Conservation (phyloP, 2,329 filamentous ascomycete genomes). For the Incumbomyces delicatus region DNA sequence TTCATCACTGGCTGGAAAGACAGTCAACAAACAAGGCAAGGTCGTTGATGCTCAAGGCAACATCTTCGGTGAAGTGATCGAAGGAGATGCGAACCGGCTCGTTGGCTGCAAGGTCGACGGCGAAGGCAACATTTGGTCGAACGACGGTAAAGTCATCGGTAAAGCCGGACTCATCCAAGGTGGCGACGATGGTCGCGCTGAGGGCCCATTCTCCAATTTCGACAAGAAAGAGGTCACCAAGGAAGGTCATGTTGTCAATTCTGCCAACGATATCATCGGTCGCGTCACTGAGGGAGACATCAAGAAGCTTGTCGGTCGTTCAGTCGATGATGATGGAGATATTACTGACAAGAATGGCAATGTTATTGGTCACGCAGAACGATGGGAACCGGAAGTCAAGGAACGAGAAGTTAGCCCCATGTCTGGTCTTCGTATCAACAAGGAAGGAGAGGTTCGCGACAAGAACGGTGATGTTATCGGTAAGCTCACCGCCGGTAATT, state of each 20-base stretch:
- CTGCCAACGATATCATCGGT: slow-evolving; percentile 47
- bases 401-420: slow-evolving; percentile 50
- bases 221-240: slow-evolving; percentile 48
- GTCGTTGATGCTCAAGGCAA: slow-evolving; percentile 51
- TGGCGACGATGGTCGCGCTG: slow-evolving; percentile 32
- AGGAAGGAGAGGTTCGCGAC: slow-evolving; percentile 40
- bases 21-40: slow-evolving; percentile 55
- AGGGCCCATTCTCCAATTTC: slow-evolving; percentile 47
- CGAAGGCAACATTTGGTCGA: slow-evolving; percentile 55
- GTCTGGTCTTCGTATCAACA: slow-evolving; percentile 44
- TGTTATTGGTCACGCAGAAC: slow-evolving; percentile 56
- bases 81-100: slow-evolving; percentile 47
- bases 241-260: slow-evolving; percentile 45
- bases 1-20: slow-evolving; percentile 52
- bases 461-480: slow-evolving; percentile 38
- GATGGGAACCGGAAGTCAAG: slow-evolving; percentile 54
- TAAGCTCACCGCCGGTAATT: slow-evolving; percentile 35
- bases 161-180: slow-evolving; percentile 48
- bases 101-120: slow-evolving; percentile 54
- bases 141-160: slow-evolving; percentile 52
- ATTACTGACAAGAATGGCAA: slow-evolving; percentile 60
- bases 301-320: slow-evolving; percentile 54
- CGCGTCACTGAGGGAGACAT: slow-evolving; percentile 54
- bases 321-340: slow-evolving; percentile 60
- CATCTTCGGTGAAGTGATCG: slow-evolving; percentile 48